Conservation (phyloP, 371 early-diverging fungal genomes). For the Rhizopus arrhizus region DNA sequence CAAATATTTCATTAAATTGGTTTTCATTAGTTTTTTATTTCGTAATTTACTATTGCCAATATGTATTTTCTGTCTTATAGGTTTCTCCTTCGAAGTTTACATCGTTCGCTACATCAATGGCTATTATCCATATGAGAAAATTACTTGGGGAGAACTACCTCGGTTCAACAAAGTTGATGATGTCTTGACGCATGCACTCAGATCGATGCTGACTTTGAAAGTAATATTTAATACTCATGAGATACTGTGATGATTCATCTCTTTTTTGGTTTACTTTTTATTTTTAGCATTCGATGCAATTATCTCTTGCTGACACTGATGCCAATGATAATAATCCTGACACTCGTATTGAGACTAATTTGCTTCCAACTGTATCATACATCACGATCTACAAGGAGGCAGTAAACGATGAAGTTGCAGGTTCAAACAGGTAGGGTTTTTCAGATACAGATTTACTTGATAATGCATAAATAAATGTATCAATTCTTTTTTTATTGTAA, state of each 20-base stretch:
- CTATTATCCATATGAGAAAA: not conserved
- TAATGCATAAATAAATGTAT: no score
- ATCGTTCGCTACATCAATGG: not conserved
- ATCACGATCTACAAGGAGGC: no score
- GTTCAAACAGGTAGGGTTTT: no score
- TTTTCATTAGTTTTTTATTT: not conserved
- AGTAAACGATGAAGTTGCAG: no score
- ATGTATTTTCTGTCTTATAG: conserved; percentile 1
- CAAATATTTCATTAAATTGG: not conserved
- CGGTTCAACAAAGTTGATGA: not conserved
- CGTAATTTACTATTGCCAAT: not conserved
- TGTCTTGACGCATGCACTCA: not conserved
- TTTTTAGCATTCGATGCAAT: not conserved
- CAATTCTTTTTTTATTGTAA: no score
- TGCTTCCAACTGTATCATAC: no score
- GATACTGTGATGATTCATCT: not conserved
- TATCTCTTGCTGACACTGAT: not conserved
- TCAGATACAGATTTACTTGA: no score
- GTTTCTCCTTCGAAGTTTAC: not conserved
- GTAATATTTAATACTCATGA: not conserved
- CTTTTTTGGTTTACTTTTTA: not conserved
- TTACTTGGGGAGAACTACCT: conserved; percentile 6
- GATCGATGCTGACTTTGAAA: not conserved
- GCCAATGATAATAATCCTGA: not conserved
- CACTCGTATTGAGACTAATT: not conserved